phyloP scores from a whole-genome alignment of 306 rosid species.

The Oxytropis ochrocephala region DNA sequence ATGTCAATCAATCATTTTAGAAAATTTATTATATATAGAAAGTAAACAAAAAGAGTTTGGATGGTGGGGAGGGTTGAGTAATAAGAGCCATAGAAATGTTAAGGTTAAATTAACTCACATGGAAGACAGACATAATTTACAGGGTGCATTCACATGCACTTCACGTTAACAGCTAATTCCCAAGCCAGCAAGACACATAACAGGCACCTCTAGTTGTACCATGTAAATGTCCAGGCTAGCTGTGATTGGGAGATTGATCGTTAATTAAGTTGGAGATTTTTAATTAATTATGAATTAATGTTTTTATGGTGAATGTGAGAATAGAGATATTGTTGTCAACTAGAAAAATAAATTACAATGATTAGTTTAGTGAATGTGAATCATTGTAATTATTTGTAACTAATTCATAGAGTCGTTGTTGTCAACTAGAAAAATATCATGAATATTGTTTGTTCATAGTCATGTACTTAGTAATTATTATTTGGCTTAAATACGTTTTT shows the following conservation, averaged over 20 bases:
- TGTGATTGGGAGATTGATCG: neutral
- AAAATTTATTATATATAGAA: neutral
- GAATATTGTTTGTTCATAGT: too few species aligned
- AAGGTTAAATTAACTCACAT: slow-evolving; percentile 34
- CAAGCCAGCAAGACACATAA: slow-evolving; percentile 7
- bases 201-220: slow-evolving; percentile 11
- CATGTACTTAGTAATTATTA: too few species aligned
- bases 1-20: neutral
- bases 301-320: neutral
- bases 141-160: slow-evolving; percentile 31
- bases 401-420: too few species aligned
- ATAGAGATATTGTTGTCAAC: too few species aligned
- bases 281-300: neutral
- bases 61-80: neutral
- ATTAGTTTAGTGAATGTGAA: too few species aligned
- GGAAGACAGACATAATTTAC: slow-evolving; percentile 32
- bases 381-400: too few species aligned
- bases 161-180: slow-evolving; percentile 18
- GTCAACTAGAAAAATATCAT: too few species aligned
- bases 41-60: neutral
- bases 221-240: slow-evolving; percentile 8
- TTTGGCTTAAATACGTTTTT: too few species aligned
- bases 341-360: too few species aligned
- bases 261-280: neutral
- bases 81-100: neutral